Conservation (phyloP, 2,329 filamentous ascomycete genomes). For the Beauveria asiatica region DNA sequence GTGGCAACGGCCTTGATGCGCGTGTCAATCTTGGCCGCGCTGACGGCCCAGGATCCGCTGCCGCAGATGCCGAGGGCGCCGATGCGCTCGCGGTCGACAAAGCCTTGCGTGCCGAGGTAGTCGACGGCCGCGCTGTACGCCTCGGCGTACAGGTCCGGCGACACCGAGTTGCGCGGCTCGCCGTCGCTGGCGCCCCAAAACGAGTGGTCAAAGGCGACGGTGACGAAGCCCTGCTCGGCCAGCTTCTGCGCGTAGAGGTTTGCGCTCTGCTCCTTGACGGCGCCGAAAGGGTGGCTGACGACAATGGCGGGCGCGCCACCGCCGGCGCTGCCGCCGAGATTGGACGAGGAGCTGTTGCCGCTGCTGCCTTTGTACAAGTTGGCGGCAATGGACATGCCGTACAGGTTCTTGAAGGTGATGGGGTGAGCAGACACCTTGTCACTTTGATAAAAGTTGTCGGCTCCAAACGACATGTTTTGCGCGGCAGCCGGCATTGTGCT, state of each 20-base stretch:
- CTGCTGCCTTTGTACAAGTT: not conserved
- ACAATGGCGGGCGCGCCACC: slow-evolving; percentile 16
- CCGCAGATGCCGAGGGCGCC: slow-evolving; percentile 24
- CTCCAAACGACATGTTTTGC: not conserved
- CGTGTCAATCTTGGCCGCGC: slow-evolving; percentile 25
- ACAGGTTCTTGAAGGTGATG: not conserved
- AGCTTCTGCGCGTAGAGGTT: slow-evolving; percentile 22
- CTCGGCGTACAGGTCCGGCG: slow-evolving; percentile 20
- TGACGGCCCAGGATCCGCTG: slow-evolving; percentile 24
- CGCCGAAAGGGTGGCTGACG: slow-evolving; percentile 22
- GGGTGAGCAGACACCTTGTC: not conserved
- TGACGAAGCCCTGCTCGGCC: slow-evolving; percentile 17
- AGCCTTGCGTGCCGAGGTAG: slow-evolving; percentile 18
- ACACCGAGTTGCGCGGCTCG: slow-evolving; percentile 18
- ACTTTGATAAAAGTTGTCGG: not conserved
- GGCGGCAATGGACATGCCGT: not conserved
- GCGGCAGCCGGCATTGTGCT: not conserved
- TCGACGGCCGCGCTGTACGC: slow-evolving; percentile 24
- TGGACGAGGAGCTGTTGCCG: not conserved
- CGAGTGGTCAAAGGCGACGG: slow-evolving; percentile 18
- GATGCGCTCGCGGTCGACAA: slow-evolving; percentile 22
- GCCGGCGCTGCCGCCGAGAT: not conserved
- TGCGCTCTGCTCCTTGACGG: slow-evolving; percentile 23
- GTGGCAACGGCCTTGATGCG: slow-evolving; percentile 9
- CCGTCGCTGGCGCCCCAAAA: slow-evolving; percentile 21